phyloP scores from a whole-genome alignment of 176 grass and related monocot genomes.

The Bolboschoenus planiculmis region DNA sequence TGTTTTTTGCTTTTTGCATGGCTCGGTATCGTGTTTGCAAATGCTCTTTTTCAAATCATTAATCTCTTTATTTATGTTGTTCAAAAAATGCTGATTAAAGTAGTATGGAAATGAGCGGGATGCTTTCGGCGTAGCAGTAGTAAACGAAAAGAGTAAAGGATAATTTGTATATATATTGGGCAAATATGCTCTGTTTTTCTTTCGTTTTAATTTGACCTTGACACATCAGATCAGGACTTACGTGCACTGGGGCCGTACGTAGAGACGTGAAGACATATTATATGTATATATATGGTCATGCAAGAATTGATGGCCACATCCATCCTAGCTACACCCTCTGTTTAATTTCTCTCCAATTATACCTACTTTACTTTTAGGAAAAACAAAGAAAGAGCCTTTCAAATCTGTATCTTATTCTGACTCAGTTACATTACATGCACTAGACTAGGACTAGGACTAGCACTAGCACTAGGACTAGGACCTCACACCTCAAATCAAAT shows the following conservation, averaged over 20 bases:
- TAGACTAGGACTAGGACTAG: too few relatives aligned
- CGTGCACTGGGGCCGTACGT: too few relatives aligned
- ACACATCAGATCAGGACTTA: too few relatives aligned
- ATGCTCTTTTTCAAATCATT: constrained; percentile 3
- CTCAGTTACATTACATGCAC: too few relatives aligned
- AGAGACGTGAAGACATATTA: not conserved
- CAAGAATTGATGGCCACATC: not conserved
- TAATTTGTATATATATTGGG: not conserved
- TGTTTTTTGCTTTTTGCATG: constrained; percentile 24
- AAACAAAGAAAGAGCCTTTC: not conserved
- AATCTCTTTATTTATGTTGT: not conserved
- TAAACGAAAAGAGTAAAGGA: not conserved
- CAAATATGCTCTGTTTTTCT: not conserved
- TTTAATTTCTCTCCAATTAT: not conserved
- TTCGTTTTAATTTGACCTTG: too few relatives aligned
- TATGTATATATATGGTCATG: not conserved
- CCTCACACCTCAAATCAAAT: not conserved
- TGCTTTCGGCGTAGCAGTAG: not conserved
- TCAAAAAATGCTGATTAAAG: not conserved
- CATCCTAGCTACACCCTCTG: not conserved
- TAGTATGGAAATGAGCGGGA: not conserved
- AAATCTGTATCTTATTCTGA: too few relatives aligned
- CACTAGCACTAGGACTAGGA: too few relatives aligned
- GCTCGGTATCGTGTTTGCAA: constrained; percentile 1
- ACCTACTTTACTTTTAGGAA: not conserved